Evolutionary conservation across 2,329 filamentous ascomycete species (phyloP).

Genomic region (Venturia oleaginea): DNA sequence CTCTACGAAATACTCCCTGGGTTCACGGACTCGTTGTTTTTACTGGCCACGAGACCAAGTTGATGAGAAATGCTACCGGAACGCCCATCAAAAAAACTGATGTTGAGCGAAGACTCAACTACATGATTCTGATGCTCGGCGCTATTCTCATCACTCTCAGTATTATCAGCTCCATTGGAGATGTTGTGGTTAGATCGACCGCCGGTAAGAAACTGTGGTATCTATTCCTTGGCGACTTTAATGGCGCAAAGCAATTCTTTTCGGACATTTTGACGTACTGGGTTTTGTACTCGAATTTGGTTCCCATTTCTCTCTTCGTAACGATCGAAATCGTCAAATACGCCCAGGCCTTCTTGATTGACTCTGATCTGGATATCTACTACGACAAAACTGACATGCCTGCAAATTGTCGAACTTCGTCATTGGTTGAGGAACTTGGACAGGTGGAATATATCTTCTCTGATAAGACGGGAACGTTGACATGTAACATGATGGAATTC

Average conservation of each 20-base stretch:
- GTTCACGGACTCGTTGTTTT: slow-evolving; percentile 94
- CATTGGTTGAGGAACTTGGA: slow-evolving; percentile 89
- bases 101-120: slow-evolving; percentile 88
- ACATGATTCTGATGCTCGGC: slow-evolving; percentile 83
- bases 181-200: slow-evolving; percentile 68
- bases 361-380: slow-evolving; percentile 96
- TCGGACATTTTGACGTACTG: slow-evolving; percentile 96
- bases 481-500: slow-evolving; percentile 99
- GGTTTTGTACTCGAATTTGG: slow-evolving; percentile 93
- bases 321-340: slow-evolving; percentile 98
- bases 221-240: slow-evolving; percentile 56
- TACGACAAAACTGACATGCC: slow-evolving; percentile 92
- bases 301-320: slow-evolving; percentile 95
- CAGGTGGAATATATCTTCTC: slow-evolving; percentile 99
- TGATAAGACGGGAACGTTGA: slow-evolving; percentile 93
- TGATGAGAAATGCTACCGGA: slow-evolving; percentile 97
- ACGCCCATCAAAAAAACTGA: slow-evolving; percentile 96
- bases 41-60: slow-evolving; percentile 93
- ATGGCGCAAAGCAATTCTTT: slow-evolving; percentile 73
- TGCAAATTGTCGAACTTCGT: slow-evolving; percentile 91
- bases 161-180: slow-evolving; percentile 82
- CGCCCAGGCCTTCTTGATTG: slow-evolving; percentile 94
- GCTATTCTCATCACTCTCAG: slow-evolving; percentile 75
- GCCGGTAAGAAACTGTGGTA: slow-evolving; percentile 58
- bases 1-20: slow-evolving; percentile 92